Conservation (phyloP, 768 basidiomycete genomes). For the Lactarius psammicola region DNA sequence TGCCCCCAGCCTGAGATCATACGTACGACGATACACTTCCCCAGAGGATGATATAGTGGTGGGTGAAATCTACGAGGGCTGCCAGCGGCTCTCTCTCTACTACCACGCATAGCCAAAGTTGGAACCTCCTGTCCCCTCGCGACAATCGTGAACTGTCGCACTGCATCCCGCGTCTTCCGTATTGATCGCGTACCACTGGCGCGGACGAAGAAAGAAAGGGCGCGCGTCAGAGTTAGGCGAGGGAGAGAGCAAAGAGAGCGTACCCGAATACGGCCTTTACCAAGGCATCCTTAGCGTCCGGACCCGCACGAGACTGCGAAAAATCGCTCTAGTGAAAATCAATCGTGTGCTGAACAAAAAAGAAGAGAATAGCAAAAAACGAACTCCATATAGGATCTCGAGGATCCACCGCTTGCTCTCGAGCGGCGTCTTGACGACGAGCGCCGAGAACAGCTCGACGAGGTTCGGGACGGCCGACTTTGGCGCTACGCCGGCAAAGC, state of each 20-base stretch:
- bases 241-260: constrained; percentile 28
- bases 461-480: constrained; percentile 80
- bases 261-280: constrained; percentile 69
- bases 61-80: not conserved
- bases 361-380: too few relatives aligned
- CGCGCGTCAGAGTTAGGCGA: constrained; percentile 4
- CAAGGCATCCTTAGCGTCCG: constrained; percentile 76
- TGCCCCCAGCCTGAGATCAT: not conserved
- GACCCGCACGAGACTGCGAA: constrained; percentile 65
- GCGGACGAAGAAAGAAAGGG: not conserved
- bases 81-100: not conserved
- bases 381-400: constrained; percentile 65
- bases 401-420: constrained; percentile 69
- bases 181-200: constrained; percentile 61
- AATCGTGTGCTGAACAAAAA: too few relatives aligned
- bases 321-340: too few relatives aligned
- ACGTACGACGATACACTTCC: not conserved
- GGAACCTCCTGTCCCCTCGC: constrained; percentile 79
- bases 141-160: constrained; percentile 83
- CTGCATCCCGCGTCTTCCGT: constrained; percentile 75
- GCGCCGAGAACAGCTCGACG: constrained; percentile 71
- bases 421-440: constrained; percentile 56
- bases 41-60: not conserved
- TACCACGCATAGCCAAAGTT: constrained; percentile 75
- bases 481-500: constrained; percentile 83